Percentiles rank a stretch among this genome's conserved stretches.
Evolutionary conservation across 2,329 filamentous ascomycete species (phyloP).

Genomic region (Aureobasidium leucospermi): DNA sequence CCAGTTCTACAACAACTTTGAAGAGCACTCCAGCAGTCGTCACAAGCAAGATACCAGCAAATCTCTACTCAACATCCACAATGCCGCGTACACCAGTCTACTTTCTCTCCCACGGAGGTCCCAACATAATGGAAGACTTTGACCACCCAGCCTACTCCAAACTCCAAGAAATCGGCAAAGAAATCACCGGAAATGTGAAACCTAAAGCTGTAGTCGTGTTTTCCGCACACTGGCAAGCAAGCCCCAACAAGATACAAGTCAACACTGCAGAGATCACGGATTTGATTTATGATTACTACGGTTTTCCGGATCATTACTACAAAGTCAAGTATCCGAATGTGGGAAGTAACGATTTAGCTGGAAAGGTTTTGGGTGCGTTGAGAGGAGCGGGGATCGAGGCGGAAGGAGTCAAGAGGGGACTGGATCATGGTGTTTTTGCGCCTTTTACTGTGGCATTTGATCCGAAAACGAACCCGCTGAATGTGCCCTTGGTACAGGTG

Average conservation of each 20-base stretch:
- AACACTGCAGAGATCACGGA: constrained; percentile 59
- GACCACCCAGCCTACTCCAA: constrained; percentile 60
- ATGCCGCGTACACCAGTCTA: constrained; percentile 41
- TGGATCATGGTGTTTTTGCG: constrained; percentile 71
- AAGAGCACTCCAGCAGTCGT: not conserved
- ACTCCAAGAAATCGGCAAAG: constrained; percentile 57
- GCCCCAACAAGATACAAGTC: constrained; percentile 50
- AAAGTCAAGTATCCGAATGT: constrained; percentile 58
- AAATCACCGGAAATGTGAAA: constrained; percentile 63
- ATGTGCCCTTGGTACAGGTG: constrained; percentile 61
- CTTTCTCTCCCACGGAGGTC: constrained; percentile 46
- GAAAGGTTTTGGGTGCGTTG: constrained; percentile 50
- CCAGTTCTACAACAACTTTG: not conserved
- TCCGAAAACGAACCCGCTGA: constrained; percentile 30
- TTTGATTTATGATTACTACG: constrained; percentile 69
- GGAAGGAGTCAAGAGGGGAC: constrained; percentile 53
- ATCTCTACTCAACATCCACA: not conserved
- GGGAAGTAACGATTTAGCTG: constrained; percentile 54
- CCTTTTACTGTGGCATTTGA: constrained; percentile 54
- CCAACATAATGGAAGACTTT: constrained; percentile 55
- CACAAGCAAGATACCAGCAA: not conserved
- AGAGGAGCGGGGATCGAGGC: constrained; percentile 53
- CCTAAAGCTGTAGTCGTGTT: constrained; percentile 69
- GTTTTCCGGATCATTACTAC: constrained; percentile 64
- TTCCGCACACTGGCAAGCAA: constrained; percentile 68